phyloP scores from a whole-genome alignment of 495 filamentous ascomycete genomes.

The Chaetomium cochliodes region DNA sequence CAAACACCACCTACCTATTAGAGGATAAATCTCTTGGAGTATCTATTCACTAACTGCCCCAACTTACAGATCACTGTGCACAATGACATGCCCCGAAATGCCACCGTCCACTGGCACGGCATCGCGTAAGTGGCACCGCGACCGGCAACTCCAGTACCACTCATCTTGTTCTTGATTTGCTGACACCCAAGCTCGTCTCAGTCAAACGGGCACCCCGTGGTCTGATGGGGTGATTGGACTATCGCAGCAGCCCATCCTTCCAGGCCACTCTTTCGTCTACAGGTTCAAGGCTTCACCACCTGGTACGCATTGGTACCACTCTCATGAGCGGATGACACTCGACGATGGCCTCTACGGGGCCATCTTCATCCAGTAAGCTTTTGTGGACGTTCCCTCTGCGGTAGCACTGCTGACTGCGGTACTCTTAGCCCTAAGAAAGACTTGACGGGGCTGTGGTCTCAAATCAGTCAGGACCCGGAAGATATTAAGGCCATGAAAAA shows the following conservation, averaged over 20 bases:
- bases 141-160: neutral
- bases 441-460: conserved; percentile 1
- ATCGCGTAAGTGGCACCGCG: neutral
- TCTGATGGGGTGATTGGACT: conserved; percentile 6
- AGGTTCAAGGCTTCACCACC: conserved; percentile 5
- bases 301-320: conserved; percentile 9
- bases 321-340: neutral
- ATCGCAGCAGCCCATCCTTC: conserved; percentile 1
- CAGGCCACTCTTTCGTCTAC: neutral
- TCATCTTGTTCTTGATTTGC: neutral
- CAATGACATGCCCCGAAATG: conserved; percentile 7
- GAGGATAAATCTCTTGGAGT: neutral
- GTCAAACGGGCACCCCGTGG: conserved; percentile 1
- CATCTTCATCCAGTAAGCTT: neutral
- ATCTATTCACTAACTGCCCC: neutral
- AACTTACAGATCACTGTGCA: neutral
- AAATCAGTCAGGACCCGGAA: conserved; percentile 1
- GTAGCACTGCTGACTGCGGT: neutral
- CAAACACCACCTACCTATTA: too few relatives aligned
- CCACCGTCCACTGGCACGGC: conserved; percentile 1
- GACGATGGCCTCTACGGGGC: neutral
- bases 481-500: conserved; percentile 3
- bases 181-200: neutral
- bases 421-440: neutral
- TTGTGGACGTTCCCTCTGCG: neutral